Evolutionary conservation across 2,329 filamentous ascomycete species (phyloP), one percentile per base, ranked within the genome.

Genomic region (Hymenoscyphus fraxineus): DNA sequence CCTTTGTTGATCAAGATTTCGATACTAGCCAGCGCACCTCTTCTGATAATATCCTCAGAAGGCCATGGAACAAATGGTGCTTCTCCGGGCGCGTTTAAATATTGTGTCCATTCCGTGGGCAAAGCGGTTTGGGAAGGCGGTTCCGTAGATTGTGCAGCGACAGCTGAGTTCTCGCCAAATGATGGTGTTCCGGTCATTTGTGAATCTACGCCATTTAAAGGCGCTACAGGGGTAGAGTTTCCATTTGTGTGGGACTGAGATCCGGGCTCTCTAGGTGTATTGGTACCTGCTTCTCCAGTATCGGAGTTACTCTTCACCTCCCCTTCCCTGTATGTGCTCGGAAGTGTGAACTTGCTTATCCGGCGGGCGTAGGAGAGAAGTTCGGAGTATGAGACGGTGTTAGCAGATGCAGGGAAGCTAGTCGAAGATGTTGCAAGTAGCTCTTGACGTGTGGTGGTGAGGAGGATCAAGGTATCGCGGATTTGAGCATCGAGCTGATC

Each of bases 291-390:
- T n/a, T 60, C 59, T n/a, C 63, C 64, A 56, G 65, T 58, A 41
- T 66, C 61, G 9, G 65, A 54, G 3, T 35, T 58, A n/a, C 60
- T 63, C 13, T 40, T 40, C n/a, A 47, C 55, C 27, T 70, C 68
- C 3, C 59, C 15, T 55, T 73, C 71, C 41, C 73, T 64, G 39
- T 70, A 72, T 15, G 68, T 71, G 9, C 70, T 68, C 0, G 92
- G 91, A 13, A 92, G 82, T 0, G 92, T 94, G 68, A 88, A 92
- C 74, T 88, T 90, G 75, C 88, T 90, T 73, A 96, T 95, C 68
- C 88, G 87, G 55, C 89, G 88, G 27, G 91, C 92, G 75, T 92
- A 95, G 67, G 81, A 83, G 27, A 96, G 86, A 0, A 96, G 85
- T 69, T 93, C 88, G 56, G 87, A 83, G 73, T 92, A 91, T 3